Evolutionary conservation across 176 grass and related monocot species (phyloP), one percentile per base, ranked within the genome.

Genomic region (Phragmites australis): DNA sequence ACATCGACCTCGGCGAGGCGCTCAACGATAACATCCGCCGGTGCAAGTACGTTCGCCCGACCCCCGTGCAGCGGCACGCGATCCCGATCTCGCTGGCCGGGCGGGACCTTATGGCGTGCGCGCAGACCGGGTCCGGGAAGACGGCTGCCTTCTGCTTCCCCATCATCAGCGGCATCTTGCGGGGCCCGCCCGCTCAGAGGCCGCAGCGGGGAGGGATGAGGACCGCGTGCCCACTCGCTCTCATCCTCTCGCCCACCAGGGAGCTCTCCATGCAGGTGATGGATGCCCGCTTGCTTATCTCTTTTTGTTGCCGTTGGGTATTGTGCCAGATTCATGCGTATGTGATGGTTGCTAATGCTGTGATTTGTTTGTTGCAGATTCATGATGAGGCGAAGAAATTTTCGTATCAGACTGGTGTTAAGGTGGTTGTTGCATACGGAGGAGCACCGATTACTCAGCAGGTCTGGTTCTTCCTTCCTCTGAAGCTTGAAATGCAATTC

Each of bases 301-400:
- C 15, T 62, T 22, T 11, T 30, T 69, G 51, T 53, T 15, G 0
- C 1, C n/a, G 32, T 3, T 13, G 19, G 11, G 19, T 78, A 6
- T 72, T 52, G 51, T 41, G 39, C 5, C 13, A 11, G 21, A 39
- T 61, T 62, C 27, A 27, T 59, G 18, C 45, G 6, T 50, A 15
- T 65, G 15, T 65, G 32, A 27, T 60, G 5, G 65, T 53, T 77
- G 46, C 74, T 76, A 2, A 46, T 74, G 23, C 55, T 41, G 29
- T 34, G 10, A 31, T 21, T 31, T 73, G 1, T 40, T 23, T 79
- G 4, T 43, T 6, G 77, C 86, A 99, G 97, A 99, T 99, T 84
- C 93, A 99, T n/a, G 97, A 95, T 1, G 97, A 99, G 74, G 90
- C 93, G 1, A 99, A 56, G 61, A 99, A 99, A 50, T 99, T 99